Evolutionary conservation across 495 filamentous ascomycete genomes (phyloP).

Genomic region (Neurospora sp.): DNA sequence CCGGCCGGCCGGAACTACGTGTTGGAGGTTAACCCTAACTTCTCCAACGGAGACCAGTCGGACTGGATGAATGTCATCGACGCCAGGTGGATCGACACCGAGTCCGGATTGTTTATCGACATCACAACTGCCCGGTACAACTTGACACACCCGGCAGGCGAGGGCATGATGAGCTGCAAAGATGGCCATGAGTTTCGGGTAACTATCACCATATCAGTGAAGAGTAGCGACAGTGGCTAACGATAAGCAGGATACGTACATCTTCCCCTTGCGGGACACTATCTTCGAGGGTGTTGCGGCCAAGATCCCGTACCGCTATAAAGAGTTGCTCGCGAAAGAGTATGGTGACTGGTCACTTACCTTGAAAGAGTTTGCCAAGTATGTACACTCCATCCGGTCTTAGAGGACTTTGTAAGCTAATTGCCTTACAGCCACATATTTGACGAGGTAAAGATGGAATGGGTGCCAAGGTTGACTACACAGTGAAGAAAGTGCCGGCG

Average conservation of each 20-base stretch:
- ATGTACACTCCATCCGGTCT: constrained; percentile 12
- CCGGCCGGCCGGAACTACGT: constrained; percentile 47
- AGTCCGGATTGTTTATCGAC: constrained; percentile 64
- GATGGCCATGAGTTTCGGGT: constrained; percentile 33
- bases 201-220: constrained; percentile 3
- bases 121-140: constrained; percentile 42
- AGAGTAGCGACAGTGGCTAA: neutral
- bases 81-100: constrained; percentile 65
- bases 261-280: constrained; percentile 36
- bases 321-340: constrained; percentile 49
- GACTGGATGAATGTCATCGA: constrained; percentile 61
- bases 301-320: constrained; percentile 53
- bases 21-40: constrained; percentile 61
- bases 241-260: constrained; percentile 23
- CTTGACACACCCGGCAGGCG: constrained; percentile 17
- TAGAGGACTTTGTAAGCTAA: neutral
- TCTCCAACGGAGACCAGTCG: constrained; percentile 48
- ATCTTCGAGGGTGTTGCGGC: constrained; percentile 51
- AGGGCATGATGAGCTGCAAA: constrained; percentile 32
- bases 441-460: constrained; percentile 24
- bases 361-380: constrained; percentile 43
- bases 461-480: constrained; percentile 14
- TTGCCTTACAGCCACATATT: constrained; percentile 27
- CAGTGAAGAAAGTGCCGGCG: neutral
- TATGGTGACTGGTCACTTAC: constrained; percentile 46